Percentiles rank a stretch among this genome's conserved stretches.
Evolutionary conservation across 805 yeast species (phyloP).

Genomic region (Metschnikowia anglica): DNA sequence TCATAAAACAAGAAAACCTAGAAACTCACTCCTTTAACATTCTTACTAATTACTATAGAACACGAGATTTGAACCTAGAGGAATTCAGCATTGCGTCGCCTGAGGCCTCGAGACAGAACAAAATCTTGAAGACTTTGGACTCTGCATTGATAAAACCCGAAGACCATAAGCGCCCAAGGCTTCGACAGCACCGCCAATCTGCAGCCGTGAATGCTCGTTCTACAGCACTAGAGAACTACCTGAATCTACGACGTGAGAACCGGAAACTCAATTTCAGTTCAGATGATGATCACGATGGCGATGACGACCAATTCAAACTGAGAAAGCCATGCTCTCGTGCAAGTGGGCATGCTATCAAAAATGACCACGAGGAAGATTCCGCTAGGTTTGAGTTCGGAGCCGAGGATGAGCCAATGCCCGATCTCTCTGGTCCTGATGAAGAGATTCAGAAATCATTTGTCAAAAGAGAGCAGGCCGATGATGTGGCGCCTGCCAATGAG

Average conservation of each 20-base stretch:
- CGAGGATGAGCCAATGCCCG: background rate
- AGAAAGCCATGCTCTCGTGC: background rate
- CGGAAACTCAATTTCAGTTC: constrained; percentile 16
- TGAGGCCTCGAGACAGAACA: constrained; percentile 1
- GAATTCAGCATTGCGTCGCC: constrained; percentile 21
- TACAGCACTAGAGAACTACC: background rate
- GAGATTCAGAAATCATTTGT: too few relatives aligned
- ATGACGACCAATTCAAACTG: background rate
- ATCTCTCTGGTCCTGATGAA: background rate
- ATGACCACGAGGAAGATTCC: too few relatives aligned
- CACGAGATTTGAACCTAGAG: constrained; percentile 20
- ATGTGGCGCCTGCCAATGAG: background rate
- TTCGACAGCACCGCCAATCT: constrained; percentile 12
- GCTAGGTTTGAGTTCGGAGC: background rate
- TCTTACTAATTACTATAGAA: constrained; percentile 21
- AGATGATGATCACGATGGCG: constrained; percentile 18
- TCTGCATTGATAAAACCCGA: constrained; percentile 27
- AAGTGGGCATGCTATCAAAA: too few relatives aligned
- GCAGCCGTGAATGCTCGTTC: background rate
- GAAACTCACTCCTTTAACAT: too few relatives aligned
- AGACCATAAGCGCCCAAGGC: constrained; percentile 22
- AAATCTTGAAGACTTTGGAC: constrained; percentile 19
- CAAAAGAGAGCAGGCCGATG: background rate
- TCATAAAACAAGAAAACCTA: too few relatives aligned
- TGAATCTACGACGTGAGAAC: constrained; percentile 7